Conservation (phyloP, 352 stramenopile genomes). For the Globisporangium barbulae region DNA sequence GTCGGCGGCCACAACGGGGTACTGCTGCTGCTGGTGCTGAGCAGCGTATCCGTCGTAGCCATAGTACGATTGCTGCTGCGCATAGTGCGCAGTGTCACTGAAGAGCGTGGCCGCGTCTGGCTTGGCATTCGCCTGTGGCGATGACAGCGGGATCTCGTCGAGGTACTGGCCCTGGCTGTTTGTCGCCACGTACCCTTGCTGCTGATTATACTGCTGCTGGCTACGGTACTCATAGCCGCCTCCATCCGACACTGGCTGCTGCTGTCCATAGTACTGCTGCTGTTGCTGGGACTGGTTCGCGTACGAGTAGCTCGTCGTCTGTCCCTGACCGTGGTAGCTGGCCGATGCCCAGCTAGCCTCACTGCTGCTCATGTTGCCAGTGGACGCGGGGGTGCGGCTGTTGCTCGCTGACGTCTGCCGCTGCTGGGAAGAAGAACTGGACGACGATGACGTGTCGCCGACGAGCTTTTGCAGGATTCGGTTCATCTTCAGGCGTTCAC, state of each 20-base stretch:
- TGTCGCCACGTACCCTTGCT: slow-evolving; percentile 7
- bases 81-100: slow-evolving; percentile 12
- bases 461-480: slow-evolving; percentile 22
- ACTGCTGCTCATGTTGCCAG: background rate
- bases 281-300: slow-evolving; percentile 9
- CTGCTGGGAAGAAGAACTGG: background rate
- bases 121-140: slow-evolving; percentile 18
- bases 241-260: slow-evolving; percentile 6
- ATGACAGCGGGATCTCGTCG: slow-evolving; percentile 34
- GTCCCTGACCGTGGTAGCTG: background rate
- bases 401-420: background rate
- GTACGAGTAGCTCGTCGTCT: slow-evolving; percentile 13
- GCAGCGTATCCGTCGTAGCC: slow-evolving; percentile 1
- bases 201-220: slow-evolving; percentile 12
- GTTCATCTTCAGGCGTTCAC: slow-evolving; percentile 13
- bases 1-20: slow-evolving; percentile 4
- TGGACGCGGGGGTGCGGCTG: background rate
- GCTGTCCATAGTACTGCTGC: slow-evolving; percentile 14
- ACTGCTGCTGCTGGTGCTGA: slow-evolving; percentile 18
- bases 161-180: slow-evolving; percentile 14
- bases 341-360: background rate
- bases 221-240: background rate
- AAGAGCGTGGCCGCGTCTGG: slow-evolving; percentile 31
- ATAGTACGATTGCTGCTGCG: slow-evolving; percentile 8
- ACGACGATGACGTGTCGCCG: slow-evolving; percentile 6